Evolutionary conservation across 1,284 basidiomycete species (phyloP).

Genomic region (Stereum hirsutum): DNA sequence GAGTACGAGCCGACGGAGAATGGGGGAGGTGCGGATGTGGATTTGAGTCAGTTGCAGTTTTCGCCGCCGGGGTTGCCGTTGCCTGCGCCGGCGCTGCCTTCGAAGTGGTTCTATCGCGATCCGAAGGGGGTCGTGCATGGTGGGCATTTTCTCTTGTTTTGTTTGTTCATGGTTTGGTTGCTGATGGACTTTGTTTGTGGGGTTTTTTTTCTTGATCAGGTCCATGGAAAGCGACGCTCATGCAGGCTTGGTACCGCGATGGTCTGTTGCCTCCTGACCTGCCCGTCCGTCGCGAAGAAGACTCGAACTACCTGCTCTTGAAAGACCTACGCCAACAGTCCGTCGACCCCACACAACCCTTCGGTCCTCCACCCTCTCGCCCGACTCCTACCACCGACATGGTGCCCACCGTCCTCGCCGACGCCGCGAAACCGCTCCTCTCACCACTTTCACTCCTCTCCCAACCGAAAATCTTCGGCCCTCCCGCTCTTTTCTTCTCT

Average conservation of each 20-base stretch:
- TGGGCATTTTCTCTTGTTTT: conserved; percentile 17
- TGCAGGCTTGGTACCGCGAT: conserved; percentile 82
- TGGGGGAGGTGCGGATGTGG: conserved; percentile 29
- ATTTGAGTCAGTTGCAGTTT: conserved; percentile 57
- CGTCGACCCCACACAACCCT: conserved; percentile 69
- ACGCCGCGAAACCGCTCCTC: conserved; percentile 49
- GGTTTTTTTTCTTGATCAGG: too few relatives aligned
- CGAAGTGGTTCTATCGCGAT: conserved; percentile 73
- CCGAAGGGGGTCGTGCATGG: conserved; percentile 72
- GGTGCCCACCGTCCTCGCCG: conserved; percentile 17
- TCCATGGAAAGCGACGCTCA: conserved; percentile 76
- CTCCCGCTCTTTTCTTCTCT: conserved; percentile 80
- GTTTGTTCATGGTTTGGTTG: conserved; percentile 2
- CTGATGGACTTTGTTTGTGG: conserved; percentile 1
- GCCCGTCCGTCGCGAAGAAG: conserved; percentile 68
- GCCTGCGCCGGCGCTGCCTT: conserved; percentile 53
- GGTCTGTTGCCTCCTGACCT: conserved; percentile 71
- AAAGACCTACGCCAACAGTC: conserved; percentile 67
- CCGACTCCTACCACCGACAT: conserved; percentile 12
- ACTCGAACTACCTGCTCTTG: conserved; percentile 53
- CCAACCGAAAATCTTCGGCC: conserved; percentile 76
- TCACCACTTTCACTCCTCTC: conserved; percentile 71
- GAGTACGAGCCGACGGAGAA: conserved; percentile 47
- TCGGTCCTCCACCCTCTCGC: conserved; percentile 42
- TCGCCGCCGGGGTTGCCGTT: conserved; percentile 70